Percentiles rank a stretch among this genome's conserved stretches.
Evolutionary conservation across 768 basidiomycete genomes (phyloP).

Genomic region (Xerocomellus dryophilus): DNA sequence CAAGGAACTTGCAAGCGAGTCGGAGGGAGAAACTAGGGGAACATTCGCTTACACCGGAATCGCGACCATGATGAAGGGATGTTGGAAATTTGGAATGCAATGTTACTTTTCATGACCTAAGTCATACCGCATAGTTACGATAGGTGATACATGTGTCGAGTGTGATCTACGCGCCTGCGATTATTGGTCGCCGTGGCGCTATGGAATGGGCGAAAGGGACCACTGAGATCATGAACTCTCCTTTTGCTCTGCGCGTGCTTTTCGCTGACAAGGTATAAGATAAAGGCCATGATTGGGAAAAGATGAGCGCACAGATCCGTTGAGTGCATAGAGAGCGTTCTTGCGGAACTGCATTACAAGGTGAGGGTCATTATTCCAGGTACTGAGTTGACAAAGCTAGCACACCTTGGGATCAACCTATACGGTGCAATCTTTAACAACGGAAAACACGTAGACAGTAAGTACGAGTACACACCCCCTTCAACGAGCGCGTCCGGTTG

Average conservation of each 20-base stretch:
- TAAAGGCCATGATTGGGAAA: neutral
- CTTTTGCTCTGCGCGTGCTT: slow-evolving; percentile 63
- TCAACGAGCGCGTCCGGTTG: slow-evolving; percentile 74
- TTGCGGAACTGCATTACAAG: slow-evolving; percentile 65
- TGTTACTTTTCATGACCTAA: slow-evolving; percentile 12
- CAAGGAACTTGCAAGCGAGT: slow-evolving; percentile 29
- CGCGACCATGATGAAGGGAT: slow-evolving; percentile 2
- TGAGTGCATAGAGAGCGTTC: slow-evolving; percentile 69
- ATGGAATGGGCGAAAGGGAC: neutral
- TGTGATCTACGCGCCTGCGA: slow-evolving; percentile 9
- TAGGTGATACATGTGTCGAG: slow-evolving; percentile 22
- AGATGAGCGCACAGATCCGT: slow-evolving; percentile 62
- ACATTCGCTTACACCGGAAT: slow-evolving; percentile 21
- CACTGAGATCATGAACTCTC: slow-evolving; percentile 36
- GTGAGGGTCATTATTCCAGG: neutral
- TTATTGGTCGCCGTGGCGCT: neutral
- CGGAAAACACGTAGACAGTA: neutral
- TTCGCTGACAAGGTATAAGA: slow-evolving; percentile 43
- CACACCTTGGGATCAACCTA: slow-evolving; percentile 82
- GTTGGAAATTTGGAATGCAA: slow-evolving; percentile 2
- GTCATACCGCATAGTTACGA: slow-evolving; percentile 19
- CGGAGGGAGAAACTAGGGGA: slow-evolving; percentile 25
- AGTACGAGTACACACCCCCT: slow-evolving; percentile 69
- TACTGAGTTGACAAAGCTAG: neutral
- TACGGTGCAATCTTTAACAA: neutral